These are phyloP conservation scores for Fraxinus velutina DNA, from an alignment of 305 asterid genomes.

Conservation along the genomic window DNA sequence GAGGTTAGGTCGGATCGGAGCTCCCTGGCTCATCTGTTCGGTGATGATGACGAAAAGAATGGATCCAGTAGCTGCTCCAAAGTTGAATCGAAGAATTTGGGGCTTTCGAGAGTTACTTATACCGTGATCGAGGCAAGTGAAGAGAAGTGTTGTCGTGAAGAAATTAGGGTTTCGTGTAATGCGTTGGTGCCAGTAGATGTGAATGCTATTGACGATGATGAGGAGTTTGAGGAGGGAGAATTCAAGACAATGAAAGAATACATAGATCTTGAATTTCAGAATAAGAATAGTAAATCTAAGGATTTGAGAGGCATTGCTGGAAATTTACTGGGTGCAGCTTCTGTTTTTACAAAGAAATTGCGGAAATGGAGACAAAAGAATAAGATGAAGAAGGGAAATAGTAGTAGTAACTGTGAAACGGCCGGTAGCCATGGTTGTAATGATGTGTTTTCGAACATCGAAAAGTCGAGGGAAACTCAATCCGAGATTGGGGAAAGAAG, in stretches of 20 bases:
- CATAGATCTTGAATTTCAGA: conserved; percentile 72
- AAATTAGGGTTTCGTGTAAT: conserved; percentile 35
- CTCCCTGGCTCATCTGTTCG: conserved; percentile 58
- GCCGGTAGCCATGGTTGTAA: conserved; percentile 17
- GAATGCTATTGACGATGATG: conserved; percentile 30
- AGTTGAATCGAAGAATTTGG: conserved; percentile 72
- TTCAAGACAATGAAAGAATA: conserved; percentile 78
- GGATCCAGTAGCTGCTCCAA: conserved; percentile 44
- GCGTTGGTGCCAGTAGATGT: conserved; percentile 25
- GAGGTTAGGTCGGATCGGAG: conserved; percentile 53
- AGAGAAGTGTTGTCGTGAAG: conserved; percentile 24
- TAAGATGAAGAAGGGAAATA: conserved; percentile 39
- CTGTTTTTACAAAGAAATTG: conserved; percentile 73
- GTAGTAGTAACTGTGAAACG: conserved; percentile 18
- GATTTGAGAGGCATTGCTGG: conserved; percentile 64
- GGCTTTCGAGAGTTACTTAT: conserved; percentile 41
- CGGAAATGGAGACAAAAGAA: conserved; percentile 76
- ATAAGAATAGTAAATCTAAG: conserved; percentile 49
- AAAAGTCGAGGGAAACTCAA: conserved; percentile 36
- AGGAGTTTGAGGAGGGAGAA: conserved; percentile 49
- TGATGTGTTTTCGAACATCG: conserved; percentile 10
- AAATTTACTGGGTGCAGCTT: conserved; percentile 65
- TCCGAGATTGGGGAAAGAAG: conserved; percentile 56
- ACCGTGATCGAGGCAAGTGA: conserved; percentile 39
- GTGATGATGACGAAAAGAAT: conserved; percentile 44